Evolutionary conservation across 2,329 filamentous ascomycete species (phyloP).

Genomic region (Podosphaera leucotricha): DNA sequence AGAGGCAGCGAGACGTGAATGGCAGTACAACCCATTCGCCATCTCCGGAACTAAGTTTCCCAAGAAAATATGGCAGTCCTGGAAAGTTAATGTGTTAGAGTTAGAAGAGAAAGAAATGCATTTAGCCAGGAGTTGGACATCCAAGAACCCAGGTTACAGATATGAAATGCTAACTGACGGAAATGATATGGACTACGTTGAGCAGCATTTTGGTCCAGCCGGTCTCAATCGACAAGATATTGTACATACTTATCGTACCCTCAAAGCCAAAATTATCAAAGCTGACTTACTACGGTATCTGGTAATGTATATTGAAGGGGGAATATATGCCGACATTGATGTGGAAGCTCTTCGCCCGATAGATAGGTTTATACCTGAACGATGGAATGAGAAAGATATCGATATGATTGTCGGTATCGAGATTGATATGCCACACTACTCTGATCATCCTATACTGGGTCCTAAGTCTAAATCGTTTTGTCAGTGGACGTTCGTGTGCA

Average conservation of each 20-base stretch:
- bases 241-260: slow-evolving; percentile 32
- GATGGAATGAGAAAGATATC: slow-evolving; percentile 38
- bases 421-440: slow-evolving; percentile 44
- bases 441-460: slow-evolving; percentile 38
- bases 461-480: slow-evolving; percentile 47
- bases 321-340: slow-evolving; percentile 35
- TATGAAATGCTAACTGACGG: slow-evolving; percentile 29
- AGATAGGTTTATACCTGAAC: slow-evolving; percentile 35
- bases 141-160: slow-evolving; percentile 39
- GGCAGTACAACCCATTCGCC: slow-evolving; percentile 1
- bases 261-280: slow-evolving; percentile 41
- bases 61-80: slow-evolving; percentile 54
- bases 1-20: slow-evolving; percentile 1
- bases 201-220: slow-evolving; percentile 39
- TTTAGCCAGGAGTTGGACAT: slow-evolving; percentile 38
- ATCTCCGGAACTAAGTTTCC: slow-evolving; percentile 23
- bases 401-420: slow-evolving; percentile 49
- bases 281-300: slow-evolving; percentile 43
- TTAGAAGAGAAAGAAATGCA: slow-evolving; percentile 40
- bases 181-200: slow-evolving; percentile 43
- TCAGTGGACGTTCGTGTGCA: slow-evolving; percentile 53
- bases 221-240: slow-evolving; percentile 46
- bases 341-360: slow-evolving; percentile 30
- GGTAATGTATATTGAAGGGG: slow-evolving; percentile 33
- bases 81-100: slow-evolving; percentile 43